phyloP scores from a whole-genome alignment of 306 rosid species.

The Quillaja saponaria region DNA sequence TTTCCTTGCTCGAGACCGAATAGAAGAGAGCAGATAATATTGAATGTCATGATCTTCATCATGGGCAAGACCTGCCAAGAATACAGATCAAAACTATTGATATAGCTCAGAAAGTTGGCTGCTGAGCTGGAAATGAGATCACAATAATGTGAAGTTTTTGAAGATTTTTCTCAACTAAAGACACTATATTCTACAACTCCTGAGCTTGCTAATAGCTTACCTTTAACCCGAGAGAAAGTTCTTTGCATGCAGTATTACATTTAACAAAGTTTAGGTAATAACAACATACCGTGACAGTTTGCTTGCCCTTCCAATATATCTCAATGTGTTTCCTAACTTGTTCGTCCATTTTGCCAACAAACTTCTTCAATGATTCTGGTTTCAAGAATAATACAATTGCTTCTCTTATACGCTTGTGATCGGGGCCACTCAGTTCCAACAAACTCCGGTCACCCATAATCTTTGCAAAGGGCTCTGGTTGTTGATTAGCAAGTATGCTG shows the following conservation, averaged over 20 bases:
- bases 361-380: slow-evolving; percentile 66
- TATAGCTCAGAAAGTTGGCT: no score
- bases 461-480: slow-evolving; percentile 41
- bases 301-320: slow-evolving; percentile 65
- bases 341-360: slow-evolving; percentile 62
- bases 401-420: slow-evolving; percentile 67
- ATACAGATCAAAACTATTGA: no score
- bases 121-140: no score
- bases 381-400: slow-evolving; percentile 69
- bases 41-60: slow-evolving; percentile 48
- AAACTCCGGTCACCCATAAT: slow-evolving; percentile 57
- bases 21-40: slow-evolving; percentile 47
- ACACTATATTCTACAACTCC: no score
- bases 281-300: slow-evolving; percentile 47
- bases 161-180: no score
- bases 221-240: no score
- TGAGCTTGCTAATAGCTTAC: no score
- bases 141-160: no score
- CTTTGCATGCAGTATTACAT: no score
- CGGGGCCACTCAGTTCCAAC: slow-evolving; percentile 48
- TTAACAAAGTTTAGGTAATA: not conserved
- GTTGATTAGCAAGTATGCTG: slow-evolving; percentile 38
- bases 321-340: slow-evolving; percentile 59
- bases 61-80: slow-evolving; percentile 41
- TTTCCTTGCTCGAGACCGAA: slow-evolving; percentile 40